phyloP scores from a whole-genome alignment of 2,329 filamentous ascomycete genomes.

The Sclerotinia spermophila region DNA sequence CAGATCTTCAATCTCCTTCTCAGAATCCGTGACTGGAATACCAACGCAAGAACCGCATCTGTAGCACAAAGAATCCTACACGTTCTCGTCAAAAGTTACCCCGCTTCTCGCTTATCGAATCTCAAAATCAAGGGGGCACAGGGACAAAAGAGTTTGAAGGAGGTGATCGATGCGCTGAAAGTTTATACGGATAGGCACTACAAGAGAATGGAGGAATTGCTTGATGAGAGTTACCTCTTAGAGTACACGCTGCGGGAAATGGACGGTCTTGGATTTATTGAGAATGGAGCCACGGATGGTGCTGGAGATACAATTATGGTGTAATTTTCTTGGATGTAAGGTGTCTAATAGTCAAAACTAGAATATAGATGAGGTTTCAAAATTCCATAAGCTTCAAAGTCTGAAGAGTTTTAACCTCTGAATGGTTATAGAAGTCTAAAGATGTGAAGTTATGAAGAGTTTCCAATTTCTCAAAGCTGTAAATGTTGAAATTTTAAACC shows the following conservation, averaged over 20 bases:
- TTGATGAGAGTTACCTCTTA: conserved; percentile 91
- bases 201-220: conserved; percentile 79
- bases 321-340: not conserved
- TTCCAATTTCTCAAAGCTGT: too few relatives aligned
- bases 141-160: conserved; percentile 67
- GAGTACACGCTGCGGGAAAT: conserved; percentile 93
- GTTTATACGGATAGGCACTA: conserved; percentile 95
- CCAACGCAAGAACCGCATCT: conserved; percentile 80
- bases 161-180: conserved; percentile 80
- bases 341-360: not conserved
- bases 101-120: conserved; percentile 70
- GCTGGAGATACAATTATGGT: conserved; percentile 19
- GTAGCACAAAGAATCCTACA: conserved; percentile 83
- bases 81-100: conserved; percentile 75
- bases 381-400: not conserved
- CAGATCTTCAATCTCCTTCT: conserved; percentile 82
- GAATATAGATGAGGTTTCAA: not conserved
- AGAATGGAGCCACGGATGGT: conserved; percentile 4
- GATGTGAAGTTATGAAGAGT: not conserved
- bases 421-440: not conserved
- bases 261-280: conserved; percentile 51
- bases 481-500: too few relatives aligned
- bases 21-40: conserved; percentile 92
- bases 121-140: conserved; percentile 58
- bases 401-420: not conserved